These are phyloP conservation scores for Trifolium subterraneum DNA, from an alignment of 306 rosid genomes.

Conservation along the genomic window DNA sequence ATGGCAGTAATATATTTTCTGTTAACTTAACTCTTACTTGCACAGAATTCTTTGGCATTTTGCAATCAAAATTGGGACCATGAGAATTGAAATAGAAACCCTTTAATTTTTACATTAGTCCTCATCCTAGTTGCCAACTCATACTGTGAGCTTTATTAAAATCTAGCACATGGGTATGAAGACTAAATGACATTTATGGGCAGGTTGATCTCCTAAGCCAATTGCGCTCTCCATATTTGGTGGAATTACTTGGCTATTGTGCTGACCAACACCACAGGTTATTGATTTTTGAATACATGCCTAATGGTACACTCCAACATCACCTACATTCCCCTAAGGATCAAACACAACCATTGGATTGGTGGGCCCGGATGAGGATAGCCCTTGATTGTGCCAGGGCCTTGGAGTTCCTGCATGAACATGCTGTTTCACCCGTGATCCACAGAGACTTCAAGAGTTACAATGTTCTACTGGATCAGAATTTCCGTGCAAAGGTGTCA, in stretches of 20 bases:
- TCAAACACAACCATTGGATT: constrained; percentile 67
- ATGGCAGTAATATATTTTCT: constrained; percentile 15
- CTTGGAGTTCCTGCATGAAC: constrained; percentile 87
- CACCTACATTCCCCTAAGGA: constrained; percentile 62
- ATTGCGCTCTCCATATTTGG: constrained; percentile 72
- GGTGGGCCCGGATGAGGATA: constrained; percentile 88
- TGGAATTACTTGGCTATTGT: constrained; percentile 92
- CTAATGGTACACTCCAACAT: constrained; percentile 72
- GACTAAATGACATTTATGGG: constrained; percentile 39
- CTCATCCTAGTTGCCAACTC: constrained; percentile 41
- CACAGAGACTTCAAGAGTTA: constrained; percentile 88
- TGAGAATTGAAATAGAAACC: constrained; percentile 40
- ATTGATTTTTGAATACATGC: constrained; percentile 77
- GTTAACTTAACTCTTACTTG: background rate
- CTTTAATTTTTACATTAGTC: constrained; percentile 18
- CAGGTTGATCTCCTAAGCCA: constrained; percentile 96
- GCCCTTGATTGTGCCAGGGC: constrained; percentile 97
- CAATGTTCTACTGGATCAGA: constrained; percentile 73
- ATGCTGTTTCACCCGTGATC: constrained; percentile 75
- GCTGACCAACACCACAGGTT: constrained; percentile 95
- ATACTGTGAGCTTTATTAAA: constrained; percentile 37
- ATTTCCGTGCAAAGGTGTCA: constrained; percentile 87
- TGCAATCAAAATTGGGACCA: constrained; percentile 47
- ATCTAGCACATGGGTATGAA: constrained; percentile 53
- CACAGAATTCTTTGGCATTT: constrained; percentile 32